Base-by-base conservation (phyloP, 2,329 filamentous ascomycete species). In the Botrytis sinoallii region DNA sequence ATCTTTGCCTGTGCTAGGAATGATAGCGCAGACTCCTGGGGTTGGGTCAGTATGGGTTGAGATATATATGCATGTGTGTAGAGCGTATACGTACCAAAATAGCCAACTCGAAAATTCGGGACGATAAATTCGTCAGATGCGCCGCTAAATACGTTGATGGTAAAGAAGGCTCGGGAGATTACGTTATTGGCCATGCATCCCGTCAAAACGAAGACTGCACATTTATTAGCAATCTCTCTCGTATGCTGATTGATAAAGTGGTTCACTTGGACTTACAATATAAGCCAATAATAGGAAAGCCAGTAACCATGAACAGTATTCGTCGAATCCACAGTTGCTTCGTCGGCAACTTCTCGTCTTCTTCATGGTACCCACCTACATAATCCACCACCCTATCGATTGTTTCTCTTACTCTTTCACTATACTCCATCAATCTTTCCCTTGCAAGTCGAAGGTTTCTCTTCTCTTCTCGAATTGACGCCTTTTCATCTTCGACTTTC, bases 71-170 rank as follows among this genome's bases (percentile, higher is more conserved):
- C 18, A 22, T 38, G 12, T 48, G 32, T 63, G 25, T 25, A 29
- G 12, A 40, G 14, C 29, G 16, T 22, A 1, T 55, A 55, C 66
- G 25, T 69, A 63, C 69, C 69, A 46, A 71, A 71, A 22, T 71
- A 71, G 5, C 57, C 57, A 46, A 64, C 69, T 14, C 57, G 69
- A 14, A 71, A 61, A 64, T 71, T 42, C n/a, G 69, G 69, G 20
- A 59, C 32, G 44, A 59, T 71, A 9, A 61, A 71, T n/a, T 71
- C 38, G 55, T 71, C 25, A 16, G 59, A 61, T 44, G 52, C 57
- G 20, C 57, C 57, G 44, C 38, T 63, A n/a, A 71, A 64, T 12
- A 71, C 35, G 1, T 71, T 59, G 57, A 71, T 71, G 29, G 57
- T 63, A 4, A 35, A 64, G 42, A 71, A 71, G 25, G 48, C 67